Evolutionary conservation across 2,329 filamentous ascomycete species (phyloP).

Genomic region (Botrytis paeoniae): DNA sequence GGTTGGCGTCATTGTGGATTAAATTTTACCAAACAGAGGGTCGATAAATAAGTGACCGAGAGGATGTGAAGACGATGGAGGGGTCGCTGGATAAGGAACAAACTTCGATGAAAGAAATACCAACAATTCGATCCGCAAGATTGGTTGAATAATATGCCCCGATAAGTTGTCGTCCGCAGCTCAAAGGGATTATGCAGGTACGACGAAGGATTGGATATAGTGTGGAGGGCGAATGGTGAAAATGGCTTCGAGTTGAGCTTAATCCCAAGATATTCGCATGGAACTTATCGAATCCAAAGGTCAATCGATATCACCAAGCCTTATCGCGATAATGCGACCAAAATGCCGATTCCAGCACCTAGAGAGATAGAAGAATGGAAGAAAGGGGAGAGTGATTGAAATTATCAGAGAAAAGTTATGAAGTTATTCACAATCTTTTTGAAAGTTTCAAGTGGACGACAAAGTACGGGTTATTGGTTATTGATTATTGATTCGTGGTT

Average conservation of each 20-base stretch:
- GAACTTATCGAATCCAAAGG: slow-evolving; percentile 1
- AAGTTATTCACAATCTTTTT: slow-evolving; percentile 6
- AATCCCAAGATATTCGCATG: neutral
- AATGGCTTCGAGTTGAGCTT: neutral
- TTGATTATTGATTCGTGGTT: neutral
- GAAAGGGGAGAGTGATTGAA: neutral
- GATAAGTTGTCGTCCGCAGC: neutral
- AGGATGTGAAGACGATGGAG: neutral
- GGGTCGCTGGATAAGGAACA: neutral
- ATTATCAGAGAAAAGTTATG: neutral
- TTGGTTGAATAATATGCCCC: neutral
- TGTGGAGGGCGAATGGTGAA: neutral
- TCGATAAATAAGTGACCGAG: neutral
- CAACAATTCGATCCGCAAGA: neutral
- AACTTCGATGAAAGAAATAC: neutral
- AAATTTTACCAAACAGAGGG: neutral
- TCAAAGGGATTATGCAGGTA: neutral
- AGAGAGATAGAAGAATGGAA: neutral
- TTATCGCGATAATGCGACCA: neutral
- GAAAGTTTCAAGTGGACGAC: neutral
- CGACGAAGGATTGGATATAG: neutral
- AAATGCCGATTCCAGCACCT: too few species aligned
- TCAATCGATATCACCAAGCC: neutral
- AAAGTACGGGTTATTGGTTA: neutral
- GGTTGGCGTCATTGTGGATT: slow-evolving; percentile 24